phyloP scores from a whole-genome alignment of 495 filamentous ascomycete genomes.

The Staphylotrichum longicolle region DNA sequence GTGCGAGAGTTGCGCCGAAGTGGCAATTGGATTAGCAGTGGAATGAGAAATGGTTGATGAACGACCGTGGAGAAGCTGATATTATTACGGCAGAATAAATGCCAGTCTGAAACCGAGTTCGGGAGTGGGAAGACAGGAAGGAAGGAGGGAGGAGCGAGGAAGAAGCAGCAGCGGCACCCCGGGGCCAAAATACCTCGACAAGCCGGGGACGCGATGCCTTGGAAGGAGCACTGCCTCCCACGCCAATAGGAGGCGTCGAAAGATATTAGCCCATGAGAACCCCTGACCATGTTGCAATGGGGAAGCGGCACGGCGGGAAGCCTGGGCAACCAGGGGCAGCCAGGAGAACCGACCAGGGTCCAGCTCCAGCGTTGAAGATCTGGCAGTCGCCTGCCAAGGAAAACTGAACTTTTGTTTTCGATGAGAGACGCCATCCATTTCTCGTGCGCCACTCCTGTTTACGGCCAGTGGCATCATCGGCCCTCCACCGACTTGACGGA shows the following conservation, averaged over 20 bases:
- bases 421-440: no score
- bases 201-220: slow-evolving; percentile 17
- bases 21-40: slow-evolving; percentile 14
- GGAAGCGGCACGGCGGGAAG: slow-evolving; percentile 16
- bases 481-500: not conserved
- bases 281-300: slow-evolving; percentile 18
- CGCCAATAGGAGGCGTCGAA: slow-evolving; percentile 19
- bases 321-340: slow-evolving; percentile 12
- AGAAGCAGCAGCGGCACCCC: slow-evolving; percentile 14
- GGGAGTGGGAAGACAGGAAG: slow-evolving; percentile 15
- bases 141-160: slow-evolving; percentile 16
- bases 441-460: no score
- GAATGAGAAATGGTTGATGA: slow-evolving; percentile 15
- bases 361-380: not conserved
- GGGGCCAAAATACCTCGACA: slow-evolving; percentile 22
- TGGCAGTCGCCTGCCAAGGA: slow-evolving; percentile 1
- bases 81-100: slow-evolving; percentile 17
- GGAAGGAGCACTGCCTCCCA: slow-evolving; percentile 7
- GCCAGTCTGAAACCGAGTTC: slow-evolving; percentile 11
- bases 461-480: no score
- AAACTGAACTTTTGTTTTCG: no score
- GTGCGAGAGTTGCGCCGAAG: slow-evolving; percentile 10
- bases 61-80: slow-evolving; percentile 25
- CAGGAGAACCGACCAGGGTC: slow-evolving; percentile 1
- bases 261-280: slow-evolving; percentile 7